Evolutionary conservation across 1,284 basidiomycete genomes (phyloP).

Genomic region (Meira miltonrushii): DNA sequence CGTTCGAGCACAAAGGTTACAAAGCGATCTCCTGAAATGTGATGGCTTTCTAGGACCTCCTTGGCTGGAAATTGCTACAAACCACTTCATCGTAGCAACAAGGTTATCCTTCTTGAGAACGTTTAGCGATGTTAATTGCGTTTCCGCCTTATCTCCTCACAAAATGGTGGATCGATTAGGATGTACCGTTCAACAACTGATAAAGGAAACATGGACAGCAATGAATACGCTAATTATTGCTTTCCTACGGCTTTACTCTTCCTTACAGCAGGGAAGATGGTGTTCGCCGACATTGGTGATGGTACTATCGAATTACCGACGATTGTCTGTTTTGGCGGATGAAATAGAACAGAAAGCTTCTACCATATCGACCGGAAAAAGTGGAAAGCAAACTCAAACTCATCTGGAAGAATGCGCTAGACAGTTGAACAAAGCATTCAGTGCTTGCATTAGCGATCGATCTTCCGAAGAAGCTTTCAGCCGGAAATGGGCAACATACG

Average conservation of each 20-base stretch:
- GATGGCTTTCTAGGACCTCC: constrained; percentile 27
- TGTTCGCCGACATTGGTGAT: constrained; percentile 34
- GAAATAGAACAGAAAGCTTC: constrained; percentile 13
- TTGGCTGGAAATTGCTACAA: constrained; percentile 40
- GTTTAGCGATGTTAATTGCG: neutral
- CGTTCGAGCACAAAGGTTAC: constrained; percentile 17
- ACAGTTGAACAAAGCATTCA: constrained; percentile 84
- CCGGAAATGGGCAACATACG: constrained; percentile 89
- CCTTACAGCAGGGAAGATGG: constrained; percentile 39
- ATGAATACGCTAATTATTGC: constrained; percentile 27
- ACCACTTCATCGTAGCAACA: constrained; percentile 26
- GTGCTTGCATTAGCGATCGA: constrained; percentile 80
- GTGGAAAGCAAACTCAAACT: constrained; percentile 7
- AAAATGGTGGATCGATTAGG: neutral
- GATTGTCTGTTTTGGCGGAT: constrained; percentile 38
- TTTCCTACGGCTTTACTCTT: constrained; percentile 35
- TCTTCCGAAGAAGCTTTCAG: constrained; percentile 61
- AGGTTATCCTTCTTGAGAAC: constrained; percentile 18
- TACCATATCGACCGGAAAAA: constrained; percentile 10
- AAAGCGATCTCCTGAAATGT: constrained; percentile 25
- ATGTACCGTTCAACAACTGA: constrained; percentile 13
- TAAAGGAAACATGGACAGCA: constrained; percentile 30
- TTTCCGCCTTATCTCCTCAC: constrained; percentile 13
- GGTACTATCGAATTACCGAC: constrained; percentile 36
- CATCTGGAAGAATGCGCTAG: constrained; percentile 85